Evolutionary conservation across 768 basidiomycete species (phyloP).

Genomic region (Candolleomyces eurysporus): DNA sequence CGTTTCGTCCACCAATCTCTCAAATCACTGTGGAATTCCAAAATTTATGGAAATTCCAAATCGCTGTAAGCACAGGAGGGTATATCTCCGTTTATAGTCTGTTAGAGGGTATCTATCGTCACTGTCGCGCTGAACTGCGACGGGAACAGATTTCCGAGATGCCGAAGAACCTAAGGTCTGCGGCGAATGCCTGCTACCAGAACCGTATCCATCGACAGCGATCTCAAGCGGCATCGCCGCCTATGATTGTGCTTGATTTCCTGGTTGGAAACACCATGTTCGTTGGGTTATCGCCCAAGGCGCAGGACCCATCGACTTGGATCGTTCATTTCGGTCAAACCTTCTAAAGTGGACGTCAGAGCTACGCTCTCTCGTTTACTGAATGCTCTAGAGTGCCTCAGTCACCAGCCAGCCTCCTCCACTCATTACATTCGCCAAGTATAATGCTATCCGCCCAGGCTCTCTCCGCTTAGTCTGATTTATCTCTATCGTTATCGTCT

Average conservation of each 20-base stretch:
- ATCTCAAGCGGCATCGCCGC: neutral
- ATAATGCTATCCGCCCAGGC: too few species aligned
- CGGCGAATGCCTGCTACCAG: neutral
- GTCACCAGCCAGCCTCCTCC: neutral
- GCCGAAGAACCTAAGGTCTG: neutral
- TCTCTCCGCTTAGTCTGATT: too few species aligned
- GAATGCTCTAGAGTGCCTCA: neutral
- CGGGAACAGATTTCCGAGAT: slow-evolving; percentile 6
- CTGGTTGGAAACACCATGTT: neutral
- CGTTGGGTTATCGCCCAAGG: slow-evolving; percentile 1
- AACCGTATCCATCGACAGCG: neutral
- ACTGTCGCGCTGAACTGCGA: neutral
- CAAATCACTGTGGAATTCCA: slow-evolving; percentile 3
- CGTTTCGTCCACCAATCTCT: slow-evolving; percentile 3
- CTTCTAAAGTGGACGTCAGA: too few species aligned
- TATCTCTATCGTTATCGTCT: too few species aligned
- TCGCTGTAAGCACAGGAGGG: neutral
- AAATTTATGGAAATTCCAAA: neutral
- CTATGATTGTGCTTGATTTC: slow-evolving; percentile 3
- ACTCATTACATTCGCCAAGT: too few species aligned
- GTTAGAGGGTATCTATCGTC: neutral
- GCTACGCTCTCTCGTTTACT: neutral
- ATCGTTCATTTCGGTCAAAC: slow-evolving; percentile 1
- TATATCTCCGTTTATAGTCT: neutral
- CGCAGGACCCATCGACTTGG: slow-evolving; percentile 2